Evolutionary conservation across 495 filamentous ascomycete genomes (phyloP), one percentile per base, ranked within the genome.

Genomic region (Glutinoglossum americanum): DNA sequence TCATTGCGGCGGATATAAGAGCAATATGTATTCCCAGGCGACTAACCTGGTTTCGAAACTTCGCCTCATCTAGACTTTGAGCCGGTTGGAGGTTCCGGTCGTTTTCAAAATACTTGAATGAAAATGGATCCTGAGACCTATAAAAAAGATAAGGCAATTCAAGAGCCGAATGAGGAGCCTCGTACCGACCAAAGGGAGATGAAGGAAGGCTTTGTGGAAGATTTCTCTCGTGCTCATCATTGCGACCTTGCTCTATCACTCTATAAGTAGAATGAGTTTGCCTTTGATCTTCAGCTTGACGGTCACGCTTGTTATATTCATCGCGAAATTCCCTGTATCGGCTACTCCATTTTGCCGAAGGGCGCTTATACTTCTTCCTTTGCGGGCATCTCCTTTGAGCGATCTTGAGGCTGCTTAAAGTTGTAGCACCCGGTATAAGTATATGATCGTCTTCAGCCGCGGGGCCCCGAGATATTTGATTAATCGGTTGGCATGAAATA

Each of bases 401-500:
- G 8, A 23, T 19, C 8, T 49, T n/a, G 23, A n/a, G 5, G 8
- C 47, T 10, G n/a, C 6, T 15, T 8, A n/a, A 2, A 19, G 25
- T 13, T 4, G 47, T 15, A 6, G 25, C 2, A 23, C 13, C 19
- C 9, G 21, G 7, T n/a, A 23, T n/a, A 17, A n/a, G 4, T n/a
- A 13, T 3, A 5, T 47, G 13, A 13, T 23, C 47, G 3, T 49
- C n/a, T 8, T 8, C n/a, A 8, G 25, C 19, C 2, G n/a, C 5
- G 47, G 1, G 7, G 8, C 25, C 19, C 25, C 25, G 47, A 49
- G 47, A 23, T 27, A 49, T 49, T 23, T 49, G 47, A 13, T 54
- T 32, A 23, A 57, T 45, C 13, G 55, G 55, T 21, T 47, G 27
- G 35, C 37, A 60, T 17, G 58, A 45, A 47, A 60, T 60, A 30